These are phyloP conservation scores for Suhomyces sp. DNA, from an alignment of 805 yeast species.

Conservation along the genomic window DNA sequence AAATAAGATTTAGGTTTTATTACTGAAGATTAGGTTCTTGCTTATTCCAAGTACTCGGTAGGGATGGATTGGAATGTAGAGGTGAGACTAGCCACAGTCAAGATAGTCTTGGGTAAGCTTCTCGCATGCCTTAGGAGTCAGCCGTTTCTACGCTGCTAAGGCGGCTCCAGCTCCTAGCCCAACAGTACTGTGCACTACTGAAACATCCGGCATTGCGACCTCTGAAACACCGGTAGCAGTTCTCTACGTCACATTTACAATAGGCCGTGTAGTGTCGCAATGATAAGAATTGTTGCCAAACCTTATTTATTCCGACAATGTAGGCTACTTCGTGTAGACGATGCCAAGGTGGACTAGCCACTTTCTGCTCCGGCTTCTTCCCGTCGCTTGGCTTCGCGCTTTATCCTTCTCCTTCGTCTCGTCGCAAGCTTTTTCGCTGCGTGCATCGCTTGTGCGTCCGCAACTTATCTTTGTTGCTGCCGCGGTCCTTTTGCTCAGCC, in stretches of 20 bases:
- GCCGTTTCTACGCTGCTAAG: neutral
- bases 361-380: neutral
- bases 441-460: neutral
- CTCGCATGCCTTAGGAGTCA: neutral
- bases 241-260: neutral
- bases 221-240: neutral
- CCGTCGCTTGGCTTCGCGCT: too few relatives aligned
- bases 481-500: neutral
- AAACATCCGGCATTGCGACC: neutral
- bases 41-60: too few relatives aligned
- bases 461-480: neutral
- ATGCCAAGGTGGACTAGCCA: neutral
- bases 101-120: neutral
- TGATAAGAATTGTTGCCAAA: neutral
- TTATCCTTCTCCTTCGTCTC: neutral
- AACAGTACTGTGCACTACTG: neutral
- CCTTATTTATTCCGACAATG: neutral
- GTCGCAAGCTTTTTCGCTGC: neutral
- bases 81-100: too few relatives aligned
- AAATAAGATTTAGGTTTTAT: neutral
- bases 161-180: neutral
- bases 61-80: too few relatives aligned
- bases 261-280: neutral
- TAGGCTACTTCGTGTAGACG: neutral
- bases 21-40: neutral